Conservation (phyloP, 192 early-diverging fungal genomes). For the Phlyctochytrium bullatum region DNA sequence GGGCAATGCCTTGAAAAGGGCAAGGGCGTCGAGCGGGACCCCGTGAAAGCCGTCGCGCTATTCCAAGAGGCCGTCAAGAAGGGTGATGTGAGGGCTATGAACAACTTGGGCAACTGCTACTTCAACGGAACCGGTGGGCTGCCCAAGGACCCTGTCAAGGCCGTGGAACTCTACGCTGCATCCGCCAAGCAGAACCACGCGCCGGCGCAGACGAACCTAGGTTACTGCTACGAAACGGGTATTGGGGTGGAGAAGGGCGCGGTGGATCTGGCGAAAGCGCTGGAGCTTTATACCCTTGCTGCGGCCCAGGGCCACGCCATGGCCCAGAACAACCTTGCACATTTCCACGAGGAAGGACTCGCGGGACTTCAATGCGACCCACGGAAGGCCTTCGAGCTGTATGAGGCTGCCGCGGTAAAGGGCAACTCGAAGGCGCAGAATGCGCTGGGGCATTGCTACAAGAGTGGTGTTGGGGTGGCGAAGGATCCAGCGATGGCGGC, state of each 20-base stretch:
- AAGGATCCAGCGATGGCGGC: neutral
- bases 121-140: neutral
- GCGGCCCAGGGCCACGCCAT: neutral
- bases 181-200: neutral
- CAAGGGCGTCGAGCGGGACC: neutral
- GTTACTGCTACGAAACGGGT: neutral
- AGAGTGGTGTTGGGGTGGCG: neutral
- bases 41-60: neutral
- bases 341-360: neutral
- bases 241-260: neutral
- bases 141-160: neutral
- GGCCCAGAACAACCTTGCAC: neutral
- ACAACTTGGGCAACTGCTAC: neutral
- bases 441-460: neutral
- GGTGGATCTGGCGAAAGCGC: neutral
- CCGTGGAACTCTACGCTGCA: neutral
- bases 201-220: neutral
- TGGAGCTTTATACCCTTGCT: neutral
- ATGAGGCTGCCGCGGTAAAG: neutral
- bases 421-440: neutral
- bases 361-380: neutral
- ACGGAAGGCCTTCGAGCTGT: neutral
- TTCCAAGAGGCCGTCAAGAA: neutral
- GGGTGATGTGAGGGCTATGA: neutral
- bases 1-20: neutral